Evolutionary conservation across 1,284 basidiomycete species (phyloP), one percentile per base, ranked within the genome.

Genomic region (Ustilago trichophora): DNA sequence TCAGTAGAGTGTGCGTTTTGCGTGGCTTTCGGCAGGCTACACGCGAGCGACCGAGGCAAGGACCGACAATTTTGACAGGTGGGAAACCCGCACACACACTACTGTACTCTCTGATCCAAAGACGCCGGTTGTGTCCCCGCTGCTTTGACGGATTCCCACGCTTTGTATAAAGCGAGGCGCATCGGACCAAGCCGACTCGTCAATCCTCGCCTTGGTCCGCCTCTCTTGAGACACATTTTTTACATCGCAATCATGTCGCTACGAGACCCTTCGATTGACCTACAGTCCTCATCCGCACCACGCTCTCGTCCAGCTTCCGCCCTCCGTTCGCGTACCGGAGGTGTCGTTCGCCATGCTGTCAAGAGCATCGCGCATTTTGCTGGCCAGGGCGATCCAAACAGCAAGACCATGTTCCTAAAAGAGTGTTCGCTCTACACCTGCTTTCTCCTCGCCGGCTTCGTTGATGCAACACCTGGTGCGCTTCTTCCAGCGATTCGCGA

Each of bases 401-500:
- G 43, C 47, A 54, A 46, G 32, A 49, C 44, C 42, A 68, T 54
- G 53, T 49, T 63, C 26, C 40, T 68, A 24, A 68, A 68, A 31
- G 65, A 68, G 32, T 56, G 49, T 25, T 48, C 51, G 13, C 54
- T 68, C 36, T 63, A 57, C 44, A 68, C 59, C 0, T 66, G 57
- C 37, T 62, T 67, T 32, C 45, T 51, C 4, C 43, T 72, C 13
- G 59, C 59, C 12, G 71, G 71, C 16, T 73, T 67, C 63, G 52
- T 58, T 8, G 72, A 74, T 35, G 70, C 68, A 12, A 68, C 66
- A 1, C 47, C 60, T 2, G 70, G 72, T 25, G 60, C 70, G 3
- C 59, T 69, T 2, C 32, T 72, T 2, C 72, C 70, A 7, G 71
- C 65, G n/a, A n/a, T n/a, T n/a, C n/a, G n/a, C n/a, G n/a, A n/a